These are phyloP conservation scores for Phytophthora brassicae DNA, from an alignment of 352 stramenopile genomes.

Conservation along the genomic window DNA sequence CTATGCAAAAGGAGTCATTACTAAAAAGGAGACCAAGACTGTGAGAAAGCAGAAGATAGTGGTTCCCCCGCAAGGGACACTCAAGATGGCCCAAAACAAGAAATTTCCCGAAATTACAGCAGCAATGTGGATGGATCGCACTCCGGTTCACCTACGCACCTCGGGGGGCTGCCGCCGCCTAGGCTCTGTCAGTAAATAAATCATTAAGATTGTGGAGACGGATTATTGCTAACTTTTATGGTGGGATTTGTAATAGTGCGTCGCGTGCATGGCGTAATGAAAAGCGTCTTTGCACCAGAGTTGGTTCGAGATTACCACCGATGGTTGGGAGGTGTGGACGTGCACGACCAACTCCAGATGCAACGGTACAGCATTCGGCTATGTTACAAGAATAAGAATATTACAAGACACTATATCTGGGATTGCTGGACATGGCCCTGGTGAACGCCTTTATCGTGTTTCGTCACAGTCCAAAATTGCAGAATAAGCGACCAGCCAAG, in stretches of 20 bases:
- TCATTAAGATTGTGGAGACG: neutral
- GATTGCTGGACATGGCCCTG: constrained; percentile 19
- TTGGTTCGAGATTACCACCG: constrained; percentile 19
- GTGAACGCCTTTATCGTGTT: constrained; percentile 25
- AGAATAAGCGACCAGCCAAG: neutral
- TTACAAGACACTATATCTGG: constrained; percentile 24
- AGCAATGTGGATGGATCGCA: too few species aligned
- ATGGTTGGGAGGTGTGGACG: constrained; percentile 23
- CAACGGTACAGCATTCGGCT: constrained; percentile 19
- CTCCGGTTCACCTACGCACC: neutral
- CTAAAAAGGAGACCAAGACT: neutral
- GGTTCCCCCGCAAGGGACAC: neutral
- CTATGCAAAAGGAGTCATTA: neutral
- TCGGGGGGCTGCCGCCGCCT: neutral
- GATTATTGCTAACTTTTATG: neutral
- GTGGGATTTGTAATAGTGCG: neutral
- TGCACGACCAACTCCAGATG: constrained; percentile 26
- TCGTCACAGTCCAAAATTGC: neutral
- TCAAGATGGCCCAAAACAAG: neutral
- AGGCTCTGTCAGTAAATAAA: neutral
- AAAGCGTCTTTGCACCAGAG: neutral
- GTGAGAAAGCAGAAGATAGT: neutral
- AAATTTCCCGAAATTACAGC: too few species aligned
- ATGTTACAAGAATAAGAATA: constrained; percentile 12
- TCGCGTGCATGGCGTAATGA: neutral